phyloP scores from a whole-genome alignment of 352 stramenopile genomes.

The Blastocystis sp. region DNA sequence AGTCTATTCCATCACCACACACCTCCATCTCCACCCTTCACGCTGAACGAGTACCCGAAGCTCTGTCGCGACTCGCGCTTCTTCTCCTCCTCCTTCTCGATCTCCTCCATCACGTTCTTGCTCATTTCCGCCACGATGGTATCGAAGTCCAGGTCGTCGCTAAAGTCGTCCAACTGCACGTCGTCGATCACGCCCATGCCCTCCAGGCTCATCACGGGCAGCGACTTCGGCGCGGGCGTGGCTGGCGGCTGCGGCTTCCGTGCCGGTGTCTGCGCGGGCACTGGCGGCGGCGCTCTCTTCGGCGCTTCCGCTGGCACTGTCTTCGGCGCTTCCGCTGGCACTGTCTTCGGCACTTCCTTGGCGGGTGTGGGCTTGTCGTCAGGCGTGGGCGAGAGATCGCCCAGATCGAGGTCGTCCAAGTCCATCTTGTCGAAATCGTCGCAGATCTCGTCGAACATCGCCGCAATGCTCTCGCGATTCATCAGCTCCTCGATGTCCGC shows the following conservation, averaged over 20 bases:
- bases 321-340: no score
- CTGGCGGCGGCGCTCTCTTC: background rate
- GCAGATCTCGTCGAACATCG: conserved; percentile 32
- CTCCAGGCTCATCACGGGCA: background rate
- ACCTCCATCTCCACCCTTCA: background rate
- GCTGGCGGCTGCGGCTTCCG: background rate
- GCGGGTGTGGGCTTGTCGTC: no score
- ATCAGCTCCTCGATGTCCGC: background rate
- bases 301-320: no score
- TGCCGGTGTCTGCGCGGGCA: background rate
- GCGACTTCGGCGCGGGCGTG: background rate
- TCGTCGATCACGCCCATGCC: conserved; percentile 8
- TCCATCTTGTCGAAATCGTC: conserved; percentile 39
- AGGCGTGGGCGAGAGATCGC: no score
- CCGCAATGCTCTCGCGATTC: conserved; percentile 19
- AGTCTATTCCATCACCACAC: conserved; percentile 11
- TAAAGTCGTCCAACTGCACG: background rate
- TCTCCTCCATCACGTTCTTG: background rate
- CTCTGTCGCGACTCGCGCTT: background rate
- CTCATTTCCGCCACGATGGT: conserved; percentile 63
- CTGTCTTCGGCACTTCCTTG: no score
- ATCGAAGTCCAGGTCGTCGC: conserved; percentile 50
- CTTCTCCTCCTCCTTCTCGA: background rate
- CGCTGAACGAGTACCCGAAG: conserved; percentile 23
- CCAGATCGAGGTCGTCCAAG: background rate